Percentiles rank a stretch among this genome's conserved stretches.
Evolutionary conservation across 345 rosid species (phyloP).

Genomic region (Citrus glauca): DNA sequence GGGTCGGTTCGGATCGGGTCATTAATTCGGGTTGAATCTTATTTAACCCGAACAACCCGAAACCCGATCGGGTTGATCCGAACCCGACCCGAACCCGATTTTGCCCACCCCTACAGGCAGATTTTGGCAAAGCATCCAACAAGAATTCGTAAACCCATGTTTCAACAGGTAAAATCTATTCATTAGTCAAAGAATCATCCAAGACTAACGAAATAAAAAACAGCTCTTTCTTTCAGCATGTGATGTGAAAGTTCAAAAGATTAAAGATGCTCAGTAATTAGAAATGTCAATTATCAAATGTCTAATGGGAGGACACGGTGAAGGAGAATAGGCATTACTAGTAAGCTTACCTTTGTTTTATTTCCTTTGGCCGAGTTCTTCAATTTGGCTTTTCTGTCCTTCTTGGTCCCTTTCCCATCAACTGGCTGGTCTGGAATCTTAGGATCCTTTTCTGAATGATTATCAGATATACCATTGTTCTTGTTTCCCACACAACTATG

Average conservation of each 20-base stretch:
- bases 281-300: not conserved
- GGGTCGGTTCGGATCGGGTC: no score
- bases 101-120: no score
- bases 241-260: not conserved
- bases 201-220: not conserved
- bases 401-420: conserved; percentile 38
- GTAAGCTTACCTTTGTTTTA: conserved; percentile 61
- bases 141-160: not conserved
- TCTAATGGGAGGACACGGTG: not conserved
- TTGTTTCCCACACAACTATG: conserved; percentile 19
- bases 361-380: conserved; percentile 72
- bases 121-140: not conserved
- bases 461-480: conserved; percentile 24
- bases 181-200: not conserved
- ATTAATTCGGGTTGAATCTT: no score
- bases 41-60: no score
- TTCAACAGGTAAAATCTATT: not conserved
- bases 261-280: not conserved
- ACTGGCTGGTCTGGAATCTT: conserved; percentile 25
- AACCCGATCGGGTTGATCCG: no score
- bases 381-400: conserved; percentile 39
- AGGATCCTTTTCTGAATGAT: conserved; percentile 25
- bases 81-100: no score
- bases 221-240: not conserved
- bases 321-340: not conserved